Conservation (phyloP, 2,329 filamentous ascomycete species). For the Cercospora canescens region DNA sequence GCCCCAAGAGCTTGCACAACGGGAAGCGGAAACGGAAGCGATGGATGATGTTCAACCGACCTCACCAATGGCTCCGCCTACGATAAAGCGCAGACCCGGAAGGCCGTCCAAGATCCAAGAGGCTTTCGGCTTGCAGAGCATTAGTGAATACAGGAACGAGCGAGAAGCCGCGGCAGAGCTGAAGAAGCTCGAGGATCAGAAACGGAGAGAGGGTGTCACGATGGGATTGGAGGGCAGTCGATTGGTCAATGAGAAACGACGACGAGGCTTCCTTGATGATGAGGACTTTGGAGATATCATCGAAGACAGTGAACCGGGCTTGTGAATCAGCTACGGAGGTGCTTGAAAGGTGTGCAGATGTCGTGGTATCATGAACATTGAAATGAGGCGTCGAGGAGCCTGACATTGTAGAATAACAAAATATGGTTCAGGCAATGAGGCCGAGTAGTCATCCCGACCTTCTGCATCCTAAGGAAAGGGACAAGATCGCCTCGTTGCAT, state of each 20-base stretch:
- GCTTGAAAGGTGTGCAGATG: background rate
- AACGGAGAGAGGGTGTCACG: conserved; percentile 53
- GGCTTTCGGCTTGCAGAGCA: background rate
- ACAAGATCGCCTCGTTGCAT: background rate
- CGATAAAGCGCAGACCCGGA: conserved; percentile 8
- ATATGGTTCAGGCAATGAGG: background rate
- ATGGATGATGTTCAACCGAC: background rate
- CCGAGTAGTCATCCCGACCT: background rate
- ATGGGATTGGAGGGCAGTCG: conserved; percentile 55
- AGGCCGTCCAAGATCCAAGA: conserved; percentile 9
- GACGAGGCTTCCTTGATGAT: conserved; percentile 51
- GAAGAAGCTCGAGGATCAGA: conserved; percentile 52
- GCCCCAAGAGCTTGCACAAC: conserved; percentile 7
- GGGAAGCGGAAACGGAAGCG: conserved; percentile 8
- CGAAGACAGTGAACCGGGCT: conserved; percentile 26
- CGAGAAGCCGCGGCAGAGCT: conserved; percentile 45
- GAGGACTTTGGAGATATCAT: conserved; percentile 50
- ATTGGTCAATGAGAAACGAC: conserved; percentile 54
- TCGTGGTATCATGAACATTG: background rate
- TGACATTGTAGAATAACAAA: background rate
- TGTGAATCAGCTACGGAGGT: conserved; percentile 10
- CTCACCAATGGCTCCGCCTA: conserved; percentile 5
- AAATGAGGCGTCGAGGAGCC: background rate
- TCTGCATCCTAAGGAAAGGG: background rate
- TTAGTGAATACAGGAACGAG: conserved; percentile 39